Base-by-base conservation (phyloP, 371 early-diverging fungal genomes). In the Basidiobolus heterosporus region DNA sequence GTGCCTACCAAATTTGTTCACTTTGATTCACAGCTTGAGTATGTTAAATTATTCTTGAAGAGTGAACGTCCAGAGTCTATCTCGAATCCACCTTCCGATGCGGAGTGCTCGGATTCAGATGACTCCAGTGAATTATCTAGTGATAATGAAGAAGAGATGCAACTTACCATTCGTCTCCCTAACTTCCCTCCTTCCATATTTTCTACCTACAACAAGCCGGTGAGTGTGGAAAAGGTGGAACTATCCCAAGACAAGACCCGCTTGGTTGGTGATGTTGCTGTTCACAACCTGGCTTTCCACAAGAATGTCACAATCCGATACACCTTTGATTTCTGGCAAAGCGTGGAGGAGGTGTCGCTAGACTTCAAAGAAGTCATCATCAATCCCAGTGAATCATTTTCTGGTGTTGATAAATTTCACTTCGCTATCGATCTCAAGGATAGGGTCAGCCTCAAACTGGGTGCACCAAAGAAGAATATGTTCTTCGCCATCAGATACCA, bases 261-360 rank as follows among this genome's bases (percentile, higher is more conserved):
- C 30, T 9, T 30, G 5, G 9, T 30, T 30, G 30, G 30, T 9
- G 9, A 30, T 9, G 30, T 30, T 9, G 9, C 9, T 3, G 30
- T 30, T 9, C 50, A 46, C 37, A 60, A 60, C 45, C 8, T 56
- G 11, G 52, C 50, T 16, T 60, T 47, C 38, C 50, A 56, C 44
- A 60, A 60, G 42, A 44, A 22, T 6, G 55, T 60, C 1, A 38
- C 42, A 0, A 24, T 50, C 13, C 35, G 60, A 17, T 54, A 52
- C 35, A 46, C 55, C 7, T 45, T 52, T 36, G 50, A 60, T 37
- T 36, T 46, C 22, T 60, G 60, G 60, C 36, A 44, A 13, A 47
- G 47, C 1, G 54, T 49, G 17, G 42, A 42, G 3, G 42, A 42
- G 13, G 11, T 42, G 20, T 42, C 42, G 11, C 23, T 47, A 3